Percentiles rank a stretch among this genome's conserved stretches.
Conservation (phyloP, 192 early-diverging fungal species). For the Phycomyces blakesleeanus region DNA sequence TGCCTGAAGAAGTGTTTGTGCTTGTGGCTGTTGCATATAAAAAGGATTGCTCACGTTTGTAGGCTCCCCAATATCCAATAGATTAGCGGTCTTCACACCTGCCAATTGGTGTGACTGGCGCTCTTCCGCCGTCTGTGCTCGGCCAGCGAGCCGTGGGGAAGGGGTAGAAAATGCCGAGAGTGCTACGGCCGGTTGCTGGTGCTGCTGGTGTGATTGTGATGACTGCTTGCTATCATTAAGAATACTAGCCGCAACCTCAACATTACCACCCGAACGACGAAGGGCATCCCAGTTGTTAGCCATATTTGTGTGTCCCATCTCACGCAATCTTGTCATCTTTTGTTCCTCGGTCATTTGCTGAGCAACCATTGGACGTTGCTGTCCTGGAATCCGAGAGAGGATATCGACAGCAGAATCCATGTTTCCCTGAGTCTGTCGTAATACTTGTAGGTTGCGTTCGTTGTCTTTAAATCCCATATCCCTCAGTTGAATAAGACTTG, state of each 20-base stretch:
- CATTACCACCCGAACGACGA: slow-evolving; percentile 65
- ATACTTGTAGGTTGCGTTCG: slow-evolving; percentile 58
- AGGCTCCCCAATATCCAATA: slow-evolving; percentile 8
- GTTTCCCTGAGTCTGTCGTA: slow-evolving; percentile 67
- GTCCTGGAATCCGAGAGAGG: slow-evolving; percentile 45
- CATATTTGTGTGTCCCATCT: slow-evolving; percentile 73
- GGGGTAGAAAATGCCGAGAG: slow-evolving; percentile 30
- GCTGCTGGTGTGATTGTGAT: background rate
- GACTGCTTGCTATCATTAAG: slow-evolving; percentile 42
- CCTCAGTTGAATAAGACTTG: slow-evolving; percentile 32
- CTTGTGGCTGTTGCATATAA: slow-evolving; percentile 7
- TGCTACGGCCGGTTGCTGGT: slow-evolving; percentile 22
- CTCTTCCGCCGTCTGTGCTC: slow-evolving; percentile 8
- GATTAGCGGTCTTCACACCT: slow-evolving; percentile 3
- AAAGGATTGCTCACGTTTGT: background rate
- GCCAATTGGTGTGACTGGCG: slow-evolving; percentile 9
- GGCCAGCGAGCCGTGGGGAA: slow-evolving; percentile 19
- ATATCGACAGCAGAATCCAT: slow-evolving; percentile 73
- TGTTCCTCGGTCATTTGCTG: slow-evolving; percentile 42
- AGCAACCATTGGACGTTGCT: background rate
- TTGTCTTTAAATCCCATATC: slow-evolving; percentile 87
- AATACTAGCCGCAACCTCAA: slow-evolving; percentile 68
- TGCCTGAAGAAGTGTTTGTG: slow-evolving; percentile 1
- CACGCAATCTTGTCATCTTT: slow-evolving; percentile 56
- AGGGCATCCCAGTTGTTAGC: slow-evolving; percentile 65